Evolutionary conservation across 176 grass and related monocot species (phyloP).

Genomic region (Canna indica): DNA sequence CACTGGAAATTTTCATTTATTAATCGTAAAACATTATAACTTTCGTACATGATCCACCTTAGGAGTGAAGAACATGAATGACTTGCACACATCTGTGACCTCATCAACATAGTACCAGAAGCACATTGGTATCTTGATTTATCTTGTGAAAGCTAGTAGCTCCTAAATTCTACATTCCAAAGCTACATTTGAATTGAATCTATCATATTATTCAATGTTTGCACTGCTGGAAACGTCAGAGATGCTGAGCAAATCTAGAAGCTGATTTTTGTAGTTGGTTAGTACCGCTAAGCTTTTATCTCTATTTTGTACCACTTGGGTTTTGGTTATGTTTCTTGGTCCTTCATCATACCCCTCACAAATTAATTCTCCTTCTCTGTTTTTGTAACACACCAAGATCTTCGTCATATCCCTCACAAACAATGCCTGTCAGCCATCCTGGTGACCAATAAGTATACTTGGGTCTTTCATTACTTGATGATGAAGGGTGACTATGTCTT

Average conservation of each 20-base stretch:
- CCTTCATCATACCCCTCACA: neutral
- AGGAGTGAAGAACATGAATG: neutral
- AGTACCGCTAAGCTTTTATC: neutral
- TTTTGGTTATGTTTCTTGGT: neutral
- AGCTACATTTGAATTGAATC: neutral
- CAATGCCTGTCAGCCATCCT: neutral
- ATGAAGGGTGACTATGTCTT: constrained; percentile 34
- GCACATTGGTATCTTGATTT: neutral
- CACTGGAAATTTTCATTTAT: neutral
- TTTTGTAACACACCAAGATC: neutral
- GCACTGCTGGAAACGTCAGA: neutral
- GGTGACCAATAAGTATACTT: neutral
- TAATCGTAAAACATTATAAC: neutral
- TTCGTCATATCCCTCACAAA: neutral
- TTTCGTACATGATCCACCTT: neutral
- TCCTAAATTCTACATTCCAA: neutral
- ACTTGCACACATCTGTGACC: neutral
- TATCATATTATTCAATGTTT: neutral
- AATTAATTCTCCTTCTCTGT: neutral
- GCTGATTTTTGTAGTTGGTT: neutral
- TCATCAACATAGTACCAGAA: neutral
- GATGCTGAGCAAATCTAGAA: neutral
- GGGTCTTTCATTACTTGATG: neutral
- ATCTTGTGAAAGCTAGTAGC: neutral
- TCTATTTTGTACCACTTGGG: neutral